These are phyloP conservation scores for Calonectria honghensis DNA, from an alignment of 2,329 filamentous ascomycete species.

Conservation along the genomic window DNA sequence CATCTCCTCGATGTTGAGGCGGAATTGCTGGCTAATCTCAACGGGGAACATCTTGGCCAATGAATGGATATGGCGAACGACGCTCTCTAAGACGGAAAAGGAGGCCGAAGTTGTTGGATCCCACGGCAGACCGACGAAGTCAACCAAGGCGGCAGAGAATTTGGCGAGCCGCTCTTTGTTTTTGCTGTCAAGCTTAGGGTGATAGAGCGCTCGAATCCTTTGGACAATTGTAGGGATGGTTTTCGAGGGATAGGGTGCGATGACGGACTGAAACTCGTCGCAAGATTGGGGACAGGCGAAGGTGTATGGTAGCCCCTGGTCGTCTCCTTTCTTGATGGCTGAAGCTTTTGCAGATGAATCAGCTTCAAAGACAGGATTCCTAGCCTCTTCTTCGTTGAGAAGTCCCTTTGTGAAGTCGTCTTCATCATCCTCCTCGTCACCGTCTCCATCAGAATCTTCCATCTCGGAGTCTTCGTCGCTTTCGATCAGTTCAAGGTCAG, in stretches of 20 bases:
- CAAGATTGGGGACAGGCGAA: conserved; percentile 90
- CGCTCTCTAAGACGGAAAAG: conserved; percentile 83
- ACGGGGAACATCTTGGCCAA: conserved; percentile 89
- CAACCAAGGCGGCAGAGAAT: conserved; percentile 80
- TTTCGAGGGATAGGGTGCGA: conserved; percentile 75
- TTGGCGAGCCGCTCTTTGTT: conserved; percentile 89
- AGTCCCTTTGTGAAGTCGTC: conserved; percentile 85
- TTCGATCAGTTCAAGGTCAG: conserved; percentile 77
- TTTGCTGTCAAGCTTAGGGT: conserved; percentile 87
- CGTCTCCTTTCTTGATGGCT: conserved; percentile 63
- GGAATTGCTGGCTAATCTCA: conserved; percentile 85
- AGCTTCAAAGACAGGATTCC: conserved; percentile 70
- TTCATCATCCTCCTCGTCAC: conserved; percentile 68
- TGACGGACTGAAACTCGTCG: conserved; percentile 81
- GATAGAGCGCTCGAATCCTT: conserved; percentile 92
- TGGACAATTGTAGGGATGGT: conserved; percentile 88
- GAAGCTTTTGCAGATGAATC: conserved; percentile 64
- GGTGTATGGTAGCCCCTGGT: conserved; percentile 83
- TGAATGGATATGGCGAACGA: conserved; percentile 94
- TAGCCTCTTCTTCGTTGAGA: conserved; percentile 74
- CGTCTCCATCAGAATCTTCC: conserved; percentile 65
- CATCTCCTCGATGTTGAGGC: conserved; percentile 80
- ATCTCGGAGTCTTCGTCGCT: conserved; percentile 73
- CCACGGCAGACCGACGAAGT: conserved; percentile 73
- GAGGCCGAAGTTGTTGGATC: conserved; percentile 68